phyloP scores from a whole-genome alignment of 495 filamentous ascomycete species.

The Amorphotheca resinae region DNA sequence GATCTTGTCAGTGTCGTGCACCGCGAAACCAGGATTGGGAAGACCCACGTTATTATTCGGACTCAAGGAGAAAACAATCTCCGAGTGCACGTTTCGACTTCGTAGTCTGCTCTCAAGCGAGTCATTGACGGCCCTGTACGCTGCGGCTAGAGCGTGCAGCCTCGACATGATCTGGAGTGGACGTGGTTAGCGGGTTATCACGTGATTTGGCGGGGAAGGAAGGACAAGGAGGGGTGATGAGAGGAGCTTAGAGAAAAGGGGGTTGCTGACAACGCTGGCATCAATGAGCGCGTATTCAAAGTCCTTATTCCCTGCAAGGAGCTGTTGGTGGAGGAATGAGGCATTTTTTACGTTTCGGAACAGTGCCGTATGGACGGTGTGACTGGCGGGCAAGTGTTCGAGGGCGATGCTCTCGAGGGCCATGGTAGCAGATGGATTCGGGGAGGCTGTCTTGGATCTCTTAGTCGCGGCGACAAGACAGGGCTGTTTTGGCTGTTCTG shows the following conservation, averaged over 20 bases:
- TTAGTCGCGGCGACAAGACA: too few species aligned
- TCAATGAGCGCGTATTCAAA: constrained; percentile 95
- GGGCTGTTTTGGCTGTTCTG: too few species aligned
- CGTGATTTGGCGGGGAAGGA: constrained; percentile 4
- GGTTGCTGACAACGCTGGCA: constrained; percentile 48
- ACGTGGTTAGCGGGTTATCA: constrained; percentile 1
- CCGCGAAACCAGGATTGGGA: constrained; percentile 4
- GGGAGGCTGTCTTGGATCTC: too few species aligned
- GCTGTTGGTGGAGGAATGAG: constrained; percentile 61
- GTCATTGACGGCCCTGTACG: constrained; percentile 66
- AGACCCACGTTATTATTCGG: constrained; percentile 63
- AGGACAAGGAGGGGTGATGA: constrained; percentile 2
- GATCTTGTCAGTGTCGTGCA: background rate
- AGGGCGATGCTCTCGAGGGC: constrained; percentile 36
- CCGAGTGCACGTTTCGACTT: constrained; percentile 84
- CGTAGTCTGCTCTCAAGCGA: constrained; percentile 43
- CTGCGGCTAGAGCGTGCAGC: constrained; percentile 47
- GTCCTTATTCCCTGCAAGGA: constrained; percentile 63
- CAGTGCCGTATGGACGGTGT: constrained; percentile 57
- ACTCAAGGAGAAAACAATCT: constrained; percentile 74
- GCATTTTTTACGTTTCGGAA: constrained; percentile 70
- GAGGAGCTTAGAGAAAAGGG: background rate
- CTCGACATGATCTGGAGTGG: constrained; percentile 15
- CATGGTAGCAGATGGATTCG: constrained; percentile 2
- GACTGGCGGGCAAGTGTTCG: constrained; percentile 52